A percentile compares a stretch with the other conserved stretches of the same genome.
These are phyloP conservation scores for Shiraia bambusicola DNA, from an alignment of 2,329 filamentous ascomycete genomes.

Conservation along the genomic window DNA sequence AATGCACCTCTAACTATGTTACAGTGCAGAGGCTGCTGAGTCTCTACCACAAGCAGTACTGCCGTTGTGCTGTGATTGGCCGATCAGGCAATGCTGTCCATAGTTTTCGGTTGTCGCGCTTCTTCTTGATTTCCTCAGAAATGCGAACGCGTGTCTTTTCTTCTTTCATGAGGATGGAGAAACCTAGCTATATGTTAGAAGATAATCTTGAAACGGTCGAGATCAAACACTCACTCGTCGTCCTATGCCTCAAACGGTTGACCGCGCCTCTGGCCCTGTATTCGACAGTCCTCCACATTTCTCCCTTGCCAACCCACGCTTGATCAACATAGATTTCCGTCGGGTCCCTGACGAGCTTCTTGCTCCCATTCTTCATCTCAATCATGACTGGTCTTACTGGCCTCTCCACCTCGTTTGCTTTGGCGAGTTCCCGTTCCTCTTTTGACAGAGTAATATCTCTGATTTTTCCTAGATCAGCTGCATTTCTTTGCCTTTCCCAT, in stretches of 20 bases:
- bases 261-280: conserved; percentile 75
- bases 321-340: conserved; percentile 88
- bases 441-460: conserved; percentile 16
- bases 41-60: conserved; percentile 85
- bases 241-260: conserved; percentile 67
- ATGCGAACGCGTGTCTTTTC: conserved; percentile 85
- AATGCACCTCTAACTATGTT: conserved; percentile 4
- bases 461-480: conserved; percentile 13
- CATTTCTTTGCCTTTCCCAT: conserved; percentile 20
- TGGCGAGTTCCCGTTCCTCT: conserved; percentile 5
- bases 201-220: not conserved
- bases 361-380: conserved; percentile 72
- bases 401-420: conserved; percentile 12
- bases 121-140: conserved; percentile 74
- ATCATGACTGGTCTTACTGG: conserved; percentile 57
- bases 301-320: conserved; percentile 84
- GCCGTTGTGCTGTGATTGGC: conserved; percentile 78
- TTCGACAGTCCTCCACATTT: conserved; percentile 54
- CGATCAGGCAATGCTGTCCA: conserved; percentile 90
- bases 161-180: conserved; percentile 85
- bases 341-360: conserved; percentile 69
- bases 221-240: conserved; percentile 64
- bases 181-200: conserved; percentile 51
- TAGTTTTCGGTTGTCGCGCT: conserved; percentile 71
- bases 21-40: not conserved